Evolutionary conservation across 768 basidiomycete species (phyloP).

Genomic region (Boletus rex-veris): DNA sequence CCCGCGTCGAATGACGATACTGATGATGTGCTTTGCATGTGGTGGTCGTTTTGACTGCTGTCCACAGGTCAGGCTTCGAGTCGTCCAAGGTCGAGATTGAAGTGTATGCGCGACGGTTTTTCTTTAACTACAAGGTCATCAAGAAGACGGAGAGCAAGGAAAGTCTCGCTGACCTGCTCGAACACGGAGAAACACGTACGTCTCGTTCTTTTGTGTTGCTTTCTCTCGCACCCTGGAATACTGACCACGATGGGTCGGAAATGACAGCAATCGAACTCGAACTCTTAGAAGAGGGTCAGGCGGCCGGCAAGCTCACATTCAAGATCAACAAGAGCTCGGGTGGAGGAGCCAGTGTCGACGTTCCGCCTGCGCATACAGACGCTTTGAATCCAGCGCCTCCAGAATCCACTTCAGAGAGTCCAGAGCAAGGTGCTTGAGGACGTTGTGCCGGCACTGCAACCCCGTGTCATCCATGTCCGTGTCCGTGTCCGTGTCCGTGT

Average conservation of each 20-base stretch:
- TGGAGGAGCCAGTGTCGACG: slow-evolving; percentile 1
- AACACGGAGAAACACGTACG: slow-evolving; percentile 30
- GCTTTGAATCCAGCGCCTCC: background rate
- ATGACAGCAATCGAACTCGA: slow-evolving; percentile 28
- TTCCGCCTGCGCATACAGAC: background rate
- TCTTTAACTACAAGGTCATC: slow-evolving; percentile 32
- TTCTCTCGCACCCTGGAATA: background rate
- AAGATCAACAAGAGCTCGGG: slow-evolving; percentile 21
- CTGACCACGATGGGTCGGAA: background rate
- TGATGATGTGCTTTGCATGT: background rate
- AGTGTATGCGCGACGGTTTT: slow-evolving; percentile 31
- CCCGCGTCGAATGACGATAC: background rate
- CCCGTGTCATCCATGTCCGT: slow-evolving; percentile 1
- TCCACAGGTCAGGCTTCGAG: slow-evolving; percentile 27
- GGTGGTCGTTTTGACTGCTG: background rate
- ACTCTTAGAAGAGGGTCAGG: slow-evolving; percentile 30
- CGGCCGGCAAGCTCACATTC: slow-evolving; percentile 29
- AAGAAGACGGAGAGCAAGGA: slow-evolving; percentile 35
- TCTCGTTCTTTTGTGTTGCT: background rate
- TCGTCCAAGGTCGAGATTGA: slow-evolving; percentile 34
- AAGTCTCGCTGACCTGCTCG: slow-evolving; percentile 31
- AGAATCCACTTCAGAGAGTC: slow-evolving; percentile 3
- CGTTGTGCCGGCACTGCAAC: background rate
- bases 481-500: background rate
- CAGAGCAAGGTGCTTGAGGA: slow-evolving; percentile 1